Evolutionary conservation across 2,329 filamentous ascomycete genomes (phyloP).

Genomic region (Bipolaris bicolor): DNA sequence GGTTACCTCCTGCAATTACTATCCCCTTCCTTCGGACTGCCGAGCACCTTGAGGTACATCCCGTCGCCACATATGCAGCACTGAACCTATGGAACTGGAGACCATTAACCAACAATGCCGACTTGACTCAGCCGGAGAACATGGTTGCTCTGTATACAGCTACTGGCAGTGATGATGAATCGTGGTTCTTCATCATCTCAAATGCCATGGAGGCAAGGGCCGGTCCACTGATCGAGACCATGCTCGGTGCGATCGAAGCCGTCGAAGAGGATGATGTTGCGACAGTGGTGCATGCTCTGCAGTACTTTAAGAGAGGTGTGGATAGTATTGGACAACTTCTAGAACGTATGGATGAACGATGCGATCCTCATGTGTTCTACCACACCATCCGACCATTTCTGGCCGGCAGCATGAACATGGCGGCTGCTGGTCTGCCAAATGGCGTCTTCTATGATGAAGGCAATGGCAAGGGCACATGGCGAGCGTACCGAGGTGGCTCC

Average conservation of each 20-base stretch:
- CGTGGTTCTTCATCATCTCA: conserved; percentile 59
- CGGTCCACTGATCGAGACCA: conserved; percentile 52
- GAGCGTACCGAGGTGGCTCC: conserved; percentile 60
- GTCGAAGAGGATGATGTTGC: conserved; percentile 47
- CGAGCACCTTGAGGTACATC: conserved; percentile 42
- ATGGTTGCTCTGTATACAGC: conserved; percentile 39
- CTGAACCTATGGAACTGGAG: conserved; percentile 47
- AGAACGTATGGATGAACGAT: conserved; percentile 60
- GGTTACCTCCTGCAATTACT: conserved; percentile 40
- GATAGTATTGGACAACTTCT: conserved; percentile 50
- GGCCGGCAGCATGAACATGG: conserved; percentile 62
- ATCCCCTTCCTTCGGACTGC: conserved; percentile 38
- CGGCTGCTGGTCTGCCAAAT: conserved; percentile 56
- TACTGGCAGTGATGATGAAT: conserved; percentile 45
- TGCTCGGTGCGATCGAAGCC: conserved; percentile 57
- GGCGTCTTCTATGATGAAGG: conserved; percentile 62
- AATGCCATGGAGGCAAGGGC: conserved; percentile 61
- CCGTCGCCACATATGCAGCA: conserved; percentile 44
- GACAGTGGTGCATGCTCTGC: conserved; percentile 50
- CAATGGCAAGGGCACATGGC: conserved; percentile 56
- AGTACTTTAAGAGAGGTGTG: conserved; percentile 51
- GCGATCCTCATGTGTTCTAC: conserved; percentile 58
- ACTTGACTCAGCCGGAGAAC: conserved; percentile 39
- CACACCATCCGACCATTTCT: conserved; percentile 59
- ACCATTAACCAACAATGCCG: conserved; percentile 22